A percentile compares a stretch with the other conserved stretches of the same genome.
These are phyloP conservation scores for Diutina neorugosa DNA, from an alignment of 1,139 yeast genomes.

Conservation along the genomic window DNA sequence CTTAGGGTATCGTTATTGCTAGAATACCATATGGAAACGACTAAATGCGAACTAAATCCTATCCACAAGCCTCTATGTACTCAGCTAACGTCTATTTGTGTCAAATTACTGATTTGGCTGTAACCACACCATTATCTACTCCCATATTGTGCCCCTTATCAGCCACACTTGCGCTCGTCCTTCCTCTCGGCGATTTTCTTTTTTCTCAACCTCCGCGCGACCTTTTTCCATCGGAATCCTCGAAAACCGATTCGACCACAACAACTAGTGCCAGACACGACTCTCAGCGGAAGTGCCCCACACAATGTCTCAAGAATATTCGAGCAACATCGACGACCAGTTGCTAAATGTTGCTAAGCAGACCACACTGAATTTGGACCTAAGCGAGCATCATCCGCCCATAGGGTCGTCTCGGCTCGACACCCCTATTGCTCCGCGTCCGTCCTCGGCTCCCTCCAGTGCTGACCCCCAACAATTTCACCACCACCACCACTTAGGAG, in stretches of 20 bases:
- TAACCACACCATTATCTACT: too few relatives aligned
- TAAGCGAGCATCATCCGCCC: neutral
- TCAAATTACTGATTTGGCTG: too few relatives aligned
- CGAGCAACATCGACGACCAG: slow-evolving; percentile 4
- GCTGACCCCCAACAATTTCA: slow-evolving; percentile 6
- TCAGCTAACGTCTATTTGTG: too few relatives aligned
- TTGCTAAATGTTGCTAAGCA: slow-evolving; percentile 2
- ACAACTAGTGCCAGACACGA: slow-evolving; percentile 3
- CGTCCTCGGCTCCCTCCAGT: neutral
- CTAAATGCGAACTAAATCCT: too few relatives aligned
- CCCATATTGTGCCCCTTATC: too few relatives aligned
- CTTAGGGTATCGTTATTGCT: too few relatives aligned
- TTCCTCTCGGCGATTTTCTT: neutral
- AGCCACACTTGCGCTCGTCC: neutral
- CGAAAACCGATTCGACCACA: neutral
- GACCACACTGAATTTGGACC: neutral
- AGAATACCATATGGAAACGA: too few relatives aligned
- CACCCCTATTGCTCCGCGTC: neutral
- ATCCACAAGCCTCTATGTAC: too few relatives aligned
- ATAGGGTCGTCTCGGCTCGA: neutral
- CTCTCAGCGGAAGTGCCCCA: neutral
- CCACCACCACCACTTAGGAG: slow-evolving; percentile 13
- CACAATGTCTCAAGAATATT: slow-evolving; percentile 2
- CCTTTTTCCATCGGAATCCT: neutral
- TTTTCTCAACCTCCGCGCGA: neutral